Evolutionary conservation across 2,329 filamentous ascomycete species (phyloP), one percentile per base, ranked within the genome.

Genomic region (Penicillium sp.): DNA sequence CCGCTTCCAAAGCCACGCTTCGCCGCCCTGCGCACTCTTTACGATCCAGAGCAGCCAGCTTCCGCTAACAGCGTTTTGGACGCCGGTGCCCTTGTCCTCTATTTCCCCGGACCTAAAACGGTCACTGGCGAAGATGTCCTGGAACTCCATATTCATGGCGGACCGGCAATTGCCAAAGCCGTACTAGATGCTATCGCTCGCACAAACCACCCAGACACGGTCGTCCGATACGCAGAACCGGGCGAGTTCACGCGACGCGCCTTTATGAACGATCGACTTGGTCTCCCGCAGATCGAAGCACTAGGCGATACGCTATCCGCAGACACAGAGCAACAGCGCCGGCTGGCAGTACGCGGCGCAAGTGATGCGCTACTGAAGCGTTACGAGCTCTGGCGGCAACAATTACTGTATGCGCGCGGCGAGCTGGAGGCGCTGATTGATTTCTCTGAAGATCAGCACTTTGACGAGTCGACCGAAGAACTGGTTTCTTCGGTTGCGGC

Each of bases 391-490:
- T 98, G 93, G 93, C 83, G 92, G 24, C 75, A 81, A 55, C 78
- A 83, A 56, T 73, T 98, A 15, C 75, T 97, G 6, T 79, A 86
- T 54, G 91, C 91, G 8, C 82, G 93, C 1, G 93, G 89, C 8
- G 91, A 97, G 72, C 78, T 98, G 33, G 93, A 98, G 71, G 93
- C 93, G 0, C 73, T 98, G 58, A 97, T 98, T 54, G 93, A 98
- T 70, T 98, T 98, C 67, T 87, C 89, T 1, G 93, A 98, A 68
- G 93, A 97, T 63, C 92, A 98, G 71, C 88, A 97, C 72, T 95
- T 98, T 63, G 91, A 97, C 59, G 90, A 95, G 69, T 86, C 88
- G 2, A 87, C 89, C 0, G 73, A 78, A 0, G 80, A 87, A 47
- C 76, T 97, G 20, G 78, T 95, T 39, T 68, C 65, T 0, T 89